These are phyloP conservation scores for Tetragonia tetragonoides DNA, from an alignment of 148 eudicot genomes.

Conservation along the genomic window DNA sequence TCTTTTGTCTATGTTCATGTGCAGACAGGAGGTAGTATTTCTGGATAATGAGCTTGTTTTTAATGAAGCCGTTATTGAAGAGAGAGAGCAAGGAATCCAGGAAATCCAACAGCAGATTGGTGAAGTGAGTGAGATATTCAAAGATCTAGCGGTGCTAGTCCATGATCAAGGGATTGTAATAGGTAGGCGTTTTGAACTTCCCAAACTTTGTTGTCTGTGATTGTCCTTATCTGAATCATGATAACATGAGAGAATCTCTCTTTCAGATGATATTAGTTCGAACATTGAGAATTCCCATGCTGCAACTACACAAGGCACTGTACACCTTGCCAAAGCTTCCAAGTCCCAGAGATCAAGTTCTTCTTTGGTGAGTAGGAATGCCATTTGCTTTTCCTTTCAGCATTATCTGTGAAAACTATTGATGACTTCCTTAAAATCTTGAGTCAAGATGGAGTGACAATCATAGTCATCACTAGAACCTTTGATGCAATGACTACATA, in stretches of 20 bases:
- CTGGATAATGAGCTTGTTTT: constrained; percentile 47
- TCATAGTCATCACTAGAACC: not conserved
- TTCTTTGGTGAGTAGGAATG: constrained; percentile 43
- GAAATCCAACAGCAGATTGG: constrained; percentile 64
- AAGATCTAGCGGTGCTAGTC: constrained; percentile 59
- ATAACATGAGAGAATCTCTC: not conserved
- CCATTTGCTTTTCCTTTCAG: not conserved
- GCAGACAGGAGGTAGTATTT: constrained; percentile 47
- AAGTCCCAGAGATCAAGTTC: constrained; percentile 51
- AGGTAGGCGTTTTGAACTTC: constrained; percentile 33
- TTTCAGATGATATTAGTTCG: constrained; percentile 55
- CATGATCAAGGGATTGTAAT: constrained; percentile 50
- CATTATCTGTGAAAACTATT: not conserved
- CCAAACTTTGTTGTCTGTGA: not conserved
- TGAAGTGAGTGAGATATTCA: constrained; percentile 63
- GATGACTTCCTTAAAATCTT: not conserved
- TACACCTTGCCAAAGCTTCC: constrained; percentile 53
- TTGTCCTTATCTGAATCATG: not conserved
- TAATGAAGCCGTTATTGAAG: constrained; percentile 61
- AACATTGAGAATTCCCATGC: constrained; percentile 45
- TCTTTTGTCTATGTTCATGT: constrained; percentile 14
- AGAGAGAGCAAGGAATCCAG: constrained; percentile 64
- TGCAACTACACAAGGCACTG: constrained; percentile 41
- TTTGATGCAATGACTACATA: not conserved
- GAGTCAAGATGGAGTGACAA: not conserved